Base-by-base conservation (phyloP, 1,139 yeast genomes). In the Taphrina populina region DNA sequence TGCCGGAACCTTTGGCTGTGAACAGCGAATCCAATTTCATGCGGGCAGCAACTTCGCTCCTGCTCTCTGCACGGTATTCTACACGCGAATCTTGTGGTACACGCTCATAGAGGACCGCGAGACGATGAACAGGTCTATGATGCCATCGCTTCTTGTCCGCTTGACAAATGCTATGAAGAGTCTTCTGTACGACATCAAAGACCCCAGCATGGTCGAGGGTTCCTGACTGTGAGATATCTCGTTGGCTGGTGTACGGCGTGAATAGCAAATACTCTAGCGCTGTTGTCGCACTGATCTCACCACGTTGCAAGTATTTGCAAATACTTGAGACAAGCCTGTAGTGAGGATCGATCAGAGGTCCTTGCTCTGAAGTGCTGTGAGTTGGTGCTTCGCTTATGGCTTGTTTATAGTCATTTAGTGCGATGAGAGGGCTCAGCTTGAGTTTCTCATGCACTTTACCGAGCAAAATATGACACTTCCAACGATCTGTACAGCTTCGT, bases 101-200 rank as follows among this genome's bases (percentile, higher is more conserved):
- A 8, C 20, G n/a, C 10, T 29, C 23, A 15, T 26, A 26, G 7
- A 88, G 79, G 54, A 71, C 73, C 0, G 97, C 87, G n/a, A 86
- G 71, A 58, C 90, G 73, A 65, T 78, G 88, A 2, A 80, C 76
- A 1, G 96, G 95, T 55, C 85, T 79, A 65, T 92, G 98, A 54
- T 88, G 95, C 96, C 96, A 88, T 57, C 82, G 87, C 66, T 82
- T 85, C 68, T 84, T 88, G 66, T 92, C 97, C 20, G 78, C 72
- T 0, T 73, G 60, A 20, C 78, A 70, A 5, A 88, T 66, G 58
- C 27, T 49, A 33, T 32, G 40, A 2, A 46, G 34, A 11, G 27
- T 41, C 8, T 20, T 39, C 7, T 20, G 20, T 26, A 57, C 8
- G 27, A 24, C 23, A 20, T 51, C 20, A 45, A 57, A n/a, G 13